phyloP scores from a whole-genome alignment of 1,139 yeast genomes.

The Saccharomycopsis phalli region DNA sequence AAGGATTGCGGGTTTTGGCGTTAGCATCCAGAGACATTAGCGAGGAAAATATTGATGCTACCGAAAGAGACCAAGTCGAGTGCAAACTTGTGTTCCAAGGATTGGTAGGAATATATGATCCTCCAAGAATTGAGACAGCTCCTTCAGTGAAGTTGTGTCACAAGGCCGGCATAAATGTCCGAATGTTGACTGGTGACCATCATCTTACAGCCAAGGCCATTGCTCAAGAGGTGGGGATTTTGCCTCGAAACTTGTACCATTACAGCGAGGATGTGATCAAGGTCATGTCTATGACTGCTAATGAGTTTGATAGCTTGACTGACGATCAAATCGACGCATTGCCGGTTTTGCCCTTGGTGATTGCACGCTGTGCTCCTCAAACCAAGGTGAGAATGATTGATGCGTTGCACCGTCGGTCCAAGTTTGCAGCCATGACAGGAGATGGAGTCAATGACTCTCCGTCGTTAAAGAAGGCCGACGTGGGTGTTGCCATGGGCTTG shows the following conservation, averaged over 20 bases:
- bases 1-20: constrained; percentile 70
- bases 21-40: constrained; percentile 40
- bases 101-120: constrained; percentile 73
- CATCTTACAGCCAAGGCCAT: constrained; percentile 77
- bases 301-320: constrained; percentile 55
- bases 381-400: constrained; percentile 81
- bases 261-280: constrained; percentile 53
- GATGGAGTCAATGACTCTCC: constrained; percentile 87
- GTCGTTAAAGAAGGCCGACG: constrained; percentile 69
- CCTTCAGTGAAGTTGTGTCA: constrained; percentile 62
- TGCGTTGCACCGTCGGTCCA: constrained; percentile 63
- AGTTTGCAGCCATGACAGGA: constrained; percentile 80
- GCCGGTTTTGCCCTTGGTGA: constrained; percentile 68
- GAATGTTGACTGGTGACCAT: constrained; percentile 82
- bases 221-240: constrained; percentile 78
- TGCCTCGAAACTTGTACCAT: constrained; percentile 61
- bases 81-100: constrained; percentile 52
- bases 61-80: constrained; percentile 47
- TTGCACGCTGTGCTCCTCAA: constrained; percentile 82
- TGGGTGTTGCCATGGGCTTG: constrained; percentile 83
- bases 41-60: constrained; percentile 25
- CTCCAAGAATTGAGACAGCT: constrained; percentile 69
- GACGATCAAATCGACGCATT: constrained; percentile 58
- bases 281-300: constrained; percentile 70
- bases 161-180: constrained; percentile 71